Evolutionary conservation across 495 filamentous ascomycete species (phyloP).

Genomic region (Astrothelium subdiscretum): DNA sequence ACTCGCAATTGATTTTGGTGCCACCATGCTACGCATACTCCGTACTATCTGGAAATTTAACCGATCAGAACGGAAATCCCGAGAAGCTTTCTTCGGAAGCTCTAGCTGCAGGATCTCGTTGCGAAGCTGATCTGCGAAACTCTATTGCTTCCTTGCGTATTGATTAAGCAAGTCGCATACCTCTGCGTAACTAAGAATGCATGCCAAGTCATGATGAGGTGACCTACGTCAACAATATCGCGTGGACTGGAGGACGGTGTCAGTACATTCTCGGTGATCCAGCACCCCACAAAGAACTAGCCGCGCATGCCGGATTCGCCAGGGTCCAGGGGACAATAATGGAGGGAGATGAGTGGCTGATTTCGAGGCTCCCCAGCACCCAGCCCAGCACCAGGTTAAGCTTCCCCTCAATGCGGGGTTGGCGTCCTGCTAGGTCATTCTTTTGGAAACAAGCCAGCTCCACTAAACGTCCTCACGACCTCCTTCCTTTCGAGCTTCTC

Average conservation of each 20-base stretch:
- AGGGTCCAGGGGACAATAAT: background rate
- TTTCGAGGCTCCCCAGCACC: no score
- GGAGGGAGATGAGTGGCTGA: background rate
- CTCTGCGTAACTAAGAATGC: background rate
- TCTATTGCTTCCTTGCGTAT: background rate
- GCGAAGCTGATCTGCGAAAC: background rate
- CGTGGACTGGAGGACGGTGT: background rate
- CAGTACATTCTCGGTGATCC: background rate
- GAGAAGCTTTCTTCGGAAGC: background rate
- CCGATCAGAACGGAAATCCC: no score
- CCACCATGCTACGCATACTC: no score
- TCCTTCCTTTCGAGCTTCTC: background rate
- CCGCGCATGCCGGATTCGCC: background rate
- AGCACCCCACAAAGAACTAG: background rate
- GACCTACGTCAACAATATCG: background rate
- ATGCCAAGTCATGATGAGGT: background rate
- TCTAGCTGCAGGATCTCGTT: background rate
- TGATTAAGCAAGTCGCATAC: background rate
- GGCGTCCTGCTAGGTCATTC: background rate
- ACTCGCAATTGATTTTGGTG: no score
- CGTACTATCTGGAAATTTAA: no score
- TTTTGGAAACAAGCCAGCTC: background rate
- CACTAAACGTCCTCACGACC: background rate
- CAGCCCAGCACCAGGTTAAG: no score
- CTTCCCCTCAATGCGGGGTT: conserved; percentile 3